These are phyloP conservation scores for Ophiostoma fasciatum DNA, from an alignment of 2,329 filamentous ascomycete genomes.

Conservation along the genomic window DNA sequence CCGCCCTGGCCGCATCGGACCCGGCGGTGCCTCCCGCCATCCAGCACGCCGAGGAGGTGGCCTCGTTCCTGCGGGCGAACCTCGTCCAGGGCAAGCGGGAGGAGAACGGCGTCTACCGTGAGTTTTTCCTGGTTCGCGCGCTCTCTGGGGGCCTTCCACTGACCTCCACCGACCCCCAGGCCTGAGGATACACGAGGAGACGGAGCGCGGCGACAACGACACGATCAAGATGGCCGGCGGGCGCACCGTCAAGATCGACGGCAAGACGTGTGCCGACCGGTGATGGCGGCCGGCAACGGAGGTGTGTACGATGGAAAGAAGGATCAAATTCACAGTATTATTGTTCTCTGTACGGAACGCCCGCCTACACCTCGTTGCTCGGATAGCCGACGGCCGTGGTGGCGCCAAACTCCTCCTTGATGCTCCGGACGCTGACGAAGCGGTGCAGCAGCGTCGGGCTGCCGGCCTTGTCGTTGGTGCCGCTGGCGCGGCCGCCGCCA, in stretches of 20 bases:
- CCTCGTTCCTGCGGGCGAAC: slow-evolving; percentile 65
- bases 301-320: not conserved
- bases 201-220: slow-evolving; percentile 86
- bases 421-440: slow-evolving; percentile 34
- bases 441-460: slow-evolving; percentile 33
- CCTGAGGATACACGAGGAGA: slow-evolving; percentile 78
- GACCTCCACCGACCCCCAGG: slow-evolving; percentile 36
- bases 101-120: slow-evolving; percentile 42
- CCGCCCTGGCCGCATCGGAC: slow-evolving; percentile 39
- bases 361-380: slow-evolving; percentile 47
- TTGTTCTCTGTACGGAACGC: no score
- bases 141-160: not conserved
- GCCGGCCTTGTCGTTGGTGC: slow-evolving; percentile 43
- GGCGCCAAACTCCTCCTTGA: slow-evolving; percentile 57
- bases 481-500: slow-evolving; percentile 34
- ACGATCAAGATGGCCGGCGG: slow-evolving; percentile 53
- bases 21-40: slow-evolving; percentile 50
- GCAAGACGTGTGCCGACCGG: slow-evolving; percentile 18
- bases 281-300: slow-evolving; percentile 6
- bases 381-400: slow-evolving; percentile 52
- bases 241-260: slow-evolving; percentile 17
- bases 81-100: slow-evolving; percentile 65
- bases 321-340: no score
- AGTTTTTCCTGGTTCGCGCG: slow-evolving; percentile 17
- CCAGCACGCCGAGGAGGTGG: slow-evolving; percentile 68